Conservation (phyloP, 2,329 filamentous ascomycete species). For the Diaporthe longicolla region DNA sequence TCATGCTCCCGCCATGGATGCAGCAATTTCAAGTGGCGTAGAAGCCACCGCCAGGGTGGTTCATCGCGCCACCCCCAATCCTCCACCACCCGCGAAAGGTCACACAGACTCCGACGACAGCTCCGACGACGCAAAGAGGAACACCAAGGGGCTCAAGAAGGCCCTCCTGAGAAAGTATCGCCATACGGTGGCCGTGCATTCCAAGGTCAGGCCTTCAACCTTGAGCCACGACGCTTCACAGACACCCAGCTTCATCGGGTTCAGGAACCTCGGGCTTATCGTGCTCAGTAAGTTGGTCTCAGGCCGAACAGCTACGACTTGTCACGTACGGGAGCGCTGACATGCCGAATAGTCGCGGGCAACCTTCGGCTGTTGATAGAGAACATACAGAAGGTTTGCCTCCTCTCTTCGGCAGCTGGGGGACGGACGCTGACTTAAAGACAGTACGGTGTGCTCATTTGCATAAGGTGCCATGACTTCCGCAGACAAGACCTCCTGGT, state of each 20-base stretch:
- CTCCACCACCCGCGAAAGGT: not conserved
- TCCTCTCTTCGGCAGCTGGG: not conserved
- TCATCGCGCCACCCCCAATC: constrained; percentile 29
- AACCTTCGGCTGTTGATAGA: constrained; percentile 96
- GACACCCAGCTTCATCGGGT: constrained; percentile 89
- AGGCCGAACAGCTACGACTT: too few species aligned
- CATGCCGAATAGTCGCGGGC: constrained; percentile 78
- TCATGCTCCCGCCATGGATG: constrained; percentile 36
- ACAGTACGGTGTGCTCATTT: constrained; percentile 95
- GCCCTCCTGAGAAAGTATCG: constrained; percentile 78
- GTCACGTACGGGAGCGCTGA: not conserved
- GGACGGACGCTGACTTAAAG: constrained; percentile 37
- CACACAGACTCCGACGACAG: constrained; percentile 39
- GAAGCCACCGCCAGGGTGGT: constrained; percentile 33
- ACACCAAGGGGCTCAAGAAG: constrained; percentile 52
- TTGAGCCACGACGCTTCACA: constrained; percentile 85
- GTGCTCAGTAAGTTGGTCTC: constrained; percentile 76
- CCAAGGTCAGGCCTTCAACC: constrained; percentile 78
- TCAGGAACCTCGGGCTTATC: constrained; percentile 96
- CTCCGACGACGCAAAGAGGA: constrained; percentile 46
- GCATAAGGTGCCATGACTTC: constrained; percentile 90
- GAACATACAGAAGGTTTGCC: constrained; percentile 88
- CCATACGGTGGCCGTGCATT: constrained; percentile 91
- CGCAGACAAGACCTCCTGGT: constrained; percentile 81
- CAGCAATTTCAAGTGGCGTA: constrained; percentile 37